Evolutionary conservation across 805 yeast species (phyloP), one percentile per base, ranked within the genome.

Genomic region (Henningerozyma blattae): DNA sequence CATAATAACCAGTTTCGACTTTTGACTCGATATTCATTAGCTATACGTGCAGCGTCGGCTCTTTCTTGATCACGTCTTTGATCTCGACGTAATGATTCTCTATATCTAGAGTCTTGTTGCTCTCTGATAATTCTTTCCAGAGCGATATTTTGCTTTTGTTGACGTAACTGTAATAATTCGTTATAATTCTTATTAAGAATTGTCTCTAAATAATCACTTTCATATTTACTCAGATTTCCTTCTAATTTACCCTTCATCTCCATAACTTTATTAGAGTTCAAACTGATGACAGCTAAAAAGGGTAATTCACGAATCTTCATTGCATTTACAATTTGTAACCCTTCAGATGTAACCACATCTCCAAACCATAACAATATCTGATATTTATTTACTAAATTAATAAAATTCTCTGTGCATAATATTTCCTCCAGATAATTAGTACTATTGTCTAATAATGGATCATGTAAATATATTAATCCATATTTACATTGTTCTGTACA

Each of bases 341-440:
- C 83, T 54, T 89, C 97, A 15, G 86, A 73, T 36, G 75, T 75
- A n/a, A 70, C 68, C 17, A 80, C 71, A 49, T 83, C 78, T 7
- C 95, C 95, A 28, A 87, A 94, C 97, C 97, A 89, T 2, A 83
- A 57, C 3, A 83, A 43, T 2, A 77, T 52, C 30, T 81, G 68
- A 31, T 66, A 68, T 15, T 69, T 67, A 15, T 57, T 58, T 34
- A 74, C 48, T 45, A 66, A 62, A 25, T 62, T 54, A 12, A 70
- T 58, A 34, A 82, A 72, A 18, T 52, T 55, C 3, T 64, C 67
- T 38, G 70, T 63, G 28, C 75, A 58, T 31, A 85, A 52, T 3
- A 84, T 67, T 9, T 66, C 65, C 12, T 65, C 54, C 32, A 77
- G 68, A 40, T 80, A 74, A 4, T 54, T 53, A 22, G 61, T 54